Conservation (phyloP, 164 flowering plant species). For the Aristolochia contorta region DNA sequence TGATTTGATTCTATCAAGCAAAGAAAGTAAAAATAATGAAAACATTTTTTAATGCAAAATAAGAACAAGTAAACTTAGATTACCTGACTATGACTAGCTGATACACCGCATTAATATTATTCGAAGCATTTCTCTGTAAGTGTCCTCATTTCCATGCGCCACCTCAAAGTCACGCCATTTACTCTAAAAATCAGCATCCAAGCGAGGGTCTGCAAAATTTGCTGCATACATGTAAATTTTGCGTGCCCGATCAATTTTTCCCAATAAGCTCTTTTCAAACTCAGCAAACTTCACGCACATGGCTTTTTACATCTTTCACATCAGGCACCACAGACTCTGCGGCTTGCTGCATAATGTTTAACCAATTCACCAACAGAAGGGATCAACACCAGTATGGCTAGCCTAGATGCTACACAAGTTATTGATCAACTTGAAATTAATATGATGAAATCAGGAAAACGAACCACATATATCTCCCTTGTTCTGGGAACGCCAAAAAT, state of each 20-base stretch:
- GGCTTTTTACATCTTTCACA: constrained; percentile 67
- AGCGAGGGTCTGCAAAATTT: constrained; percentile 75
- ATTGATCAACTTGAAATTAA: background rate
- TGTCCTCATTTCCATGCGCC: constrained; percentile 90
- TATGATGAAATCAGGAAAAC: background rate
- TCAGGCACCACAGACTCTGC: constrained; percentile 82
- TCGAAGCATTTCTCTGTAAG: constrained; percentile 92
- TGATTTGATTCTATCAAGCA: too few species aligned
- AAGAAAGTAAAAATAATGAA: too few species aligned
- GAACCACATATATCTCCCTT: constrained; percentile 76
- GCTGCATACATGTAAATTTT: constrained; percentile 58
- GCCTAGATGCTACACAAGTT: background rate
- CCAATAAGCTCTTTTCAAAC: constrained; percentile 81
- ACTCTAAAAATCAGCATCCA: constrained; percentile 74
- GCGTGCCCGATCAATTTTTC: constrained; percentile 89
- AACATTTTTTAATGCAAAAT: too few species aligned
- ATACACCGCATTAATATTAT: constrained; percentile 73
- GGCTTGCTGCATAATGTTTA: constrained; percentile 40
- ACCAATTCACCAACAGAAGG: background rate
- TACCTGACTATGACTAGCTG: too few species aligned
- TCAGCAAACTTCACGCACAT: constrained; percentile 96
- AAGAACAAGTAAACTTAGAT: too few species aligned
- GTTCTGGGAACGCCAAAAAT: constrained; percentile 94
- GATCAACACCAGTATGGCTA: background rate
- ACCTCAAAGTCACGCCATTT: constrained; percentile 93